Conservation (phyloP, 306 rosid species). For the Quercus parvula region DNA sequence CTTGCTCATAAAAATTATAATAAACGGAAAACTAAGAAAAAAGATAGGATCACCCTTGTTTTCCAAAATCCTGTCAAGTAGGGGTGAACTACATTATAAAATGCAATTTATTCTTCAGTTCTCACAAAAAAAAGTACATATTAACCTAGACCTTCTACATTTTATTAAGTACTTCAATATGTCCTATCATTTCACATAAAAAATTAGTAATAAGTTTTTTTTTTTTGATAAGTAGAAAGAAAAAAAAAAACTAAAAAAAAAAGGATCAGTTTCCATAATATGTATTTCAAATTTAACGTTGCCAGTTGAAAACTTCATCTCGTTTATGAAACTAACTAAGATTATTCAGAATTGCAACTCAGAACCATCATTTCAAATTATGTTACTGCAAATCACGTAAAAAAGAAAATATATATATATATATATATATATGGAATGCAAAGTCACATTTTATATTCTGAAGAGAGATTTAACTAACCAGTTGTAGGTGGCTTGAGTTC, state of each 20-base stretch:
- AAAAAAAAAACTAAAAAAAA: too few species aligned
- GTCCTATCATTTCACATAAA: neutral
- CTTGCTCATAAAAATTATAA: neutral
- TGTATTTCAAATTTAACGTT: neutral
- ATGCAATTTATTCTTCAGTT: neutral
- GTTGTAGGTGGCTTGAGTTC: constrained; percentile 90
- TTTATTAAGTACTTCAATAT: neutral
- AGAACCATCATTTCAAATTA: neutral
- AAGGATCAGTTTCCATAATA: neutral
- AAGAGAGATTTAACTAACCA: constrained; percentile 41
- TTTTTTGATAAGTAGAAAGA: too few species aligned
- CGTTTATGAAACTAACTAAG: neutral
- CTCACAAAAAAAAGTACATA: neutral
- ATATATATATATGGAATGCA: neutral
- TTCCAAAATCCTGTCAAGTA: neutral
- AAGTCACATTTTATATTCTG: neutral
- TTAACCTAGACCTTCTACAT: neutral
- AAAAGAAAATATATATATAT: neutral
- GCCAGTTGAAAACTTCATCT: neutral
- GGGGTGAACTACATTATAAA: neutral
- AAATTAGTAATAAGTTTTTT: neutral
- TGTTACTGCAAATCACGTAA: neutral
- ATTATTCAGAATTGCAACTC: constrained; percentile 1
- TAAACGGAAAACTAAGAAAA: neutral
- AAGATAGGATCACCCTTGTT: neutral